Evolutionary conservation across 805 yeast species (phyloP).

Genomic region (Wickerhamomyces sydowiorum): DNA sequence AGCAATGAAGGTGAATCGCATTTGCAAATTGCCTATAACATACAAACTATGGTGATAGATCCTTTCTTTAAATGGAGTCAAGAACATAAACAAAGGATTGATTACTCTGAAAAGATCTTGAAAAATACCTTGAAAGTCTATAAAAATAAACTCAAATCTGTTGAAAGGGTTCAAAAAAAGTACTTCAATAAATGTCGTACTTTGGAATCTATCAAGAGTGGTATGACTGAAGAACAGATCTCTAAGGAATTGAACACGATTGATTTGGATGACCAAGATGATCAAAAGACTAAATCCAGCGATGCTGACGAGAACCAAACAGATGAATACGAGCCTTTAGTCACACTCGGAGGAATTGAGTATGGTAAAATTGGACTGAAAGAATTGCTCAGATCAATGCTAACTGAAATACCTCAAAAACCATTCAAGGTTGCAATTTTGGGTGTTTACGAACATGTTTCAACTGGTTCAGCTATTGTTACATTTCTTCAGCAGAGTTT

Average conservation of each 20-base stretch:
- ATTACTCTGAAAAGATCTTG: slow-evolving; percentile 51
- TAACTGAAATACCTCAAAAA: slow-evolving; percentile 44
- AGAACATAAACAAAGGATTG: slow-evolving; percentile 65
- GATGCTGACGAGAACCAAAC: slow-evolving; percentile 15
- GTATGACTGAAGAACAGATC: slow-evolving; percentile 40
- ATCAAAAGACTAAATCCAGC: slow-evolving; percentile 2
- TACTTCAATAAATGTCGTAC: slow-evolving; percentile 76
- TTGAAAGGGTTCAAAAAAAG: slow-evolving; percentile 53
- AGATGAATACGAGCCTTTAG: slow-evolving; percentile 19
- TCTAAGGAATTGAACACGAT: slow-evolving; percentile 15
- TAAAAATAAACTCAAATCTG: slow-evolving; percentile 37
- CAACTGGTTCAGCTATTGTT: slow-evolving; percentile 56
- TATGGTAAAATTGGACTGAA: slow-evolving; percentile 36
- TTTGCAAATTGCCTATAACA: slow-evolving; percentile 53
- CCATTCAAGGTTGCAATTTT: slow-evolving; percentile 61
- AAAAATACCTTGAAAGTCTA: slow-evolving; percentile 46
- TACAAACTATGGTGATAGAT: slow-evolving; percentile 51
- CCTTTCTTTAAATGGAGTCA: slow-evolving; percentile 75
- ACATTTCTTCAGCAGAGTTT: slow-evolving; percentile 51
- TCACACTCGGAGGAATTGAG: slow-evolving; percentile 29
- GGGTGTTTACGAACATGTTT: slow-evolving; percentile 59
- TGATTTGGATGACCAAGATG: slow-evolving; percentile 7
- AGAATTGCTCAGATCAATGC: slow-evolving; percentile 35
- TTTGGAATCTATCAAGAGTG: slow-evolving; percentile 57
- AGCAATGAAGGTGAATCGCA: slow-evolving; percentile 54